These are phyloP conservation scores for Globisporangium camurandrum DNA, from an alignment of 352 stramenopile species.

Conservation along the genomic window DNA sequence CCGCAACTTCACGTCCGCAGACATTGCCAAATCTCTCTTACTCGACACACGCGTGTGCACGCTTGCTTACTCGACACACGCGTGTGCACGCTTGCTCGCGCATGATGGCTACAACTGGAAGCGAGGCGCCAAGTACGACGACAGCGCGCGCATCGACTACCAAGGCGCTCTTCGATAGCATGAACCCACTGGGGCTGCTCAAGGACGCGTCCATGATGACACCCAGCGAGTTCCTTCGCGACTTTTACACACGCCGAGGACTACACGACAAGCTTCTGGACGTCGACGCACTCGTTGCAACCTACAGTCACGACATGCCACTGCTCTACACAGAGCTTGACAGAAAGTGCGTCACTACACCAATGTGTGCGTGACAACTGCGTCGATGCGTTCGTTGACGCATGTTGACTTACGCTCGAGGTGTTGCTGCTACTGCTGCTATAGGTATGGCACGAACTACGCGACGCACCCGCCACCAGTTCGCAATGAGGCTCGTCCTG, in stretches of 20 bases:
- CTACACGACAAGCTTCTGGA: constrained; percentile 64
- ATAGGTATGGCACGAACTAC: constrained; percentile 65
- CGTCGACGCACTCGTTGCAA: constrained; percentile 46
- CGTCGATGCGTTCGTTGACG: too few species aligned
- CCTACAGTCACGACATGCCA: constrained; percentile 44
- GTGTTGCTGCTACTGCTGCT: too few species aligned
- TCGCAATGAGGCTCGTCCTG: constrained; percentile 22
- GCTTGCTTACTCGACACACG: too few species aligned
- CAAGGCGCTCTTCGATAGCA: constrained; percentile 36
- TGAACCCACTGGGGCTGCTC: constrained; percentile 52
- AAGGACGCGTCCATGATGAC: constrained; percentile 46
- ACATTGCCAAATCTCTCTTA: too few species aligned
- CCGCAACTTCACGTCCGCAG: too few species aligned
- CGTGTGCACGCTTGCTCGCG: too few species aligned
- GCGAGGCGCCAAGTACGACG: too few species aligned
- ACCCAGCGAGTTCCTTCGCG: constrained; percentile 49
- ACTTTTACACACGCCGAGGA: constrained; percentile 64
- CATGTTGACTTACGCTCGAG: too few species aligned
- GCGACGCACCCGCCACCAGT: constrained; percentile 39
- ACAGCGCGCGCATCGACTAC: constrained; percentile 4
- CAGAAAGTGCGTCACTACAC: constrained; percentile 58
- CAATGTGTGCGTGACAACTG: too few species aligned
- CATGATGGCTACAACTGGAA: background rate
- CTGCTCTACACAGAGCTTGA: constrained; percentile 58
- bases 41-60: too few species aligned